Percentiles rank a stretch among this genome's conserved stretches.
Evolutionary conservation across 2,329 filamentous ascomycete species (phyloP).

Genomic region (Ophiostoma tasmaniense): DNA sequence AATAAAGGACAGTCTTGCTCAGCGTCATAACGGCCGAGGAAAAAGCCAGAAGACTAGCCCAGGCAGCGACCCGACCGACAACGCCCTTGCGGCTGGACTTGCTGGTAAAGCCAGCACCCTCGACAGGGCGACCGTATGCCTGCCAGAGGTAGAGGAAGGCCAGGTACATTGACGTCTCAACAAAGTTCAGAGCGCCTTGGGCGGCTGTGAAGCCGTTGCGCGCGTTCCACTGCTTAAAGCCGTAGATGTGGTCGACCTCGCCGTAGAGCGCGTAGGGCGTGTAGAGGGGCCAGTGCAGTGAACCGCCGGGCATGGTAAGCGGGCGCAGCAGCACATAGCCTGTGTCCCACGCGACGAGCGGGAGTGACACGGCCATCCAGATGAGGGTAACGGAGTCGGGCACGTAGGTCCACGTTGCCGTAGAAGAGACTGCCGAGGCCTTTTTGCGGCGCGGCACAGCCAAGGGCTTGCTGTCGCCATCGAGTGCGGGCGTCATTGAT

Average conservation of each 20-base stretch:
- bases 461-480: neutral
- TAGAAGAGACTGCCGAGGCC: constrained; percentile 8
- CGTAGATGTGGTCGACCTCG: constrained; percentile 71
- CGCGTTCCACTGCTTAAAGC: constrained; percentile 60
- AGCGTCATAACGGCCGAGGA: constrained; percentile 51
- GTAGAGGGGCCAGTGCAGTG: constrained; percentile 64
- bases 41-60: constrained; percentile 42
- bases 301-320: constrained; percentile 70
- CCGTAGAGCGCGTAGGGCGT: constrained; percentile 74
- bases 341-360: constrained; percentile 74
- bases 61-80: constrained; percentile 35
- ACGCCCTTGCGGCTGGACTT: constrained; percentile 28
- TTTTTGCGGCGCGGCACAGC: neutral
- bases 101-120: constrained; percentile 13
- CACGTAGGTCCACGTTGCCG: constrained; percentile 34
- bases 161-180: constrained; percentile 32
- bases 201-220: constrained; percentile 69
- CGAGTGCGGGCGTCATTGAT: constrained; percentile 7
- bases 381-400: constrained; percentile 43
- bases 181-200: constrained; percentile 46
- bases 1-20: constrained; percentile 54
- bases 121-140: constrained; percentile 20
- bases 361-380: constrained; percentile 68
- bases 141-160: constrained; percentile 30
- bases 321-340: constrained; percentile 73